Evolutionary conservation across 371 early-diverging fungal species (phyloP), one percentile per base, ranked within the genome.

Genomic region (Nematocida minor): DNA sequence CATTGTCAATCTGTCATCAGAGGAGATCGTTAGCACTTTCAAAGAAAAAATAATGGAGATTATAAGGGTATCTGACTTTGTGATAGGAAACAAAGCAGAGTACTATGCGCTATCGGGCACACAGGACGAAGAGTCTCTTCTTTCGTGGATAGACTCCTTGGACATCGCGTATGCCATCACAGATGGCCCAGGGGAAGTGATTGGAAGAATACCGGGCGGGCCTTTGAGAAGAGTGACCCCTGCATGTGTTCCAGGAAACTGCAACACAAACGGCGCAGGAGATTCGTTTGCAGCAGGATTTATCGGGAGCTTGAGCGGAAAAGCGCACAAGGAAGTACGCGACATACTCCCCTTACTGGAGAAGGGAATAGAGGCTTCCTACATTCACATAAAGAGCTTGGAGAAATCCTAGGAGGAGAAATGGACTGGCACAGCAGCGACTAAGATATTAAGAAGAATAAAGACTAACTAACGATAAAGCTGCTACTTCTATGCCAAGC

Each of bases 221-320:
- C 77, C 64, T 7, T 48, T 74, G 29, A 47, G 77, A 49, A 42
- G 34, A 31, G 40, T 48, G 9, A 20, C 40, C 14, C 77, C 63
- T 0, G 9, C 16, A 18, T 3, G 14, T 1, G 42, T 51, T 14
- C 20, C 41, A 7, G 18, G 31, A 14, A 6, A 46, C 3, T 7
- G 44, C 27, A 47, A 47, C 51, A 74, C 77, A 29, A 74, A 64
- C 41, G 77, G 77, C 9, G 77, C 77, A 16, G 77, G 77, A 36
- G 77, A 74, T 53, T 44, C 77, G 9, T 74, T 74, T 51, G 77
- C 64, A 4, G 66, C 64, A n/a, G 77, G 77, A n/a, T 74, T 74
- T 64, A 74, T 74, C 22, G 40, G 64, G 4, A 66, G 32, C 14
- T 4, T 74, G 49, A 53, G 51, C 14, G 31, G 41, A 11, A 41